Conservation (phyloP, 2,329 filamentous ascomycete species). For the Ophiostoma montium region DNA sequence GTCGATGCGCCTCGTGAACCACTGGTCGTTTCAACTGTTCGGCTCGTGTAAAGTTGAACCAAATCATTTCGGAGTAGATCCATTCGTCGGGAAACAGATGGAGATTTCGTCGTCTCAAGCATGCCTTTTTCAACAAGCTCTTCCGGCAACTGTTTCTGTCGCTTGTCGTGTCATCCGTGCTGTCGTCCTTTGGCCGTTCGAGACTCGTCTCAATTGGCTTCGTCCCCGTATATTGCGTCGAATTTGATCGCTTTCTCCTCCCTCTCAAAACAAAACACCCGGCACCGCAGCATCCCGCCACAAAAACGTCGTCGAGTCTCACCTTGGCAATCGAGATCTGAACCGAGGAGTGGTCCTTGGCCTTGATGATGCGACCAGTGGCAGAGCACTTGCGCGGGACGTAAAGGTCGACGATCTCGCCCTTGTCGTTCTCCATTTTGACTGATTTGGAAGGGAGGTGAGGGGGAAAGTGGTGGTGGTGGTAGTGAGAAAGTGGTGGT, state of each 20-base stretch:
- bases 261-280: not conserved
- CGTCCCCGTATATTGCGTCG: not conserved
- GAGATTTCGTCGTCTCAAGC: no score
- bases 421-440: slow-evolving; percentile 92
- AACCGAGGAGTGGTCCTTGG: slow-evolving; percentile 98
- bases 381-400: slow-evolving; percentile 98
- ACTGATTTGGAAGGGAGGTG: slow-evolving; percentile 13
- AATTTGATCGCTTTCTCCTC: not conserved
- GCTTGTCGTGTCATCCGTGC: no score
- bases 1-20: no score
- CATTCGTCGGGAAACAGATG: no score
- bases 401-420: slow-evolving; percentile 36
- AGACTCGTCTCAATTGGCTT: not conserved
- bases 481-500: slow-evolving; percentile 17
- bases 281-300: not conserved
- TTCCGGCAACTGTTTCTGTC: no score
- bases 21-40: no score
- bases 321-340: slow-evolving; percentile 88
- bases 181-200: no score
- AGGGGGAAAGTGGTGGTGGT: slow-evolving; percentile 18
- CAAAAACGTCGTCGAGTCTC: not conserved
- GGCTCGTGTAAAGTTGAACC: no score
- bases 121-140: no score
- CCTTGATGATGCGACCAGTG: slow-evolving; percentile 99
- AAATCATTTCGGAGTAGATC: no score